Percentiles rank a stretch among this genome's conserved stretches.
Conservation (phyloP, 768 basidiomycete genomes). For the Mycena venus region DNA sequence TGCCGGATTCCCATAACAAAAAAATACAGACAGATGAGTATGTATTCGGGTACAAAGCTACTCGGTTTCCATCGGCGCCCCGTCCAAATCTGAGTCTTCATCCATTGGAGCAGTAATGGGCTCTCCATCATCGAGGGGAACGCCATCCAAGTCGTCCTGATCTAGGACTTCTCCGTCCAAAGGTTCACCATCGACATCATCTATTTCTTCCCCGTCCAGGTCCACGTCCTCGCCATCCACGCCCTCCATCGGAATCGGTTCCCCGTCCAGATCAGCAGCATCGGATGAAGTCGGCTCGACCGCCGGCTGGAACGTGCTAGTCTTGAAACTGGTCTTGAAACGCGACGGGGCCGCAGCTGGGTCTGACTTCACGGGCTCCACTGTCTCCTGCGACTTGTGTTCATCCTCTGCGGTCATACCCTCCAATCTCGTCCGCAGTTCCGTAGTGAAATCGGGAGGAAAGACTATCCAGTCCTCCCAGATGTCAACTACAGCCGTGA, state of each 20-base stretch:
- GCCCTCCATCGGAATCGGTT: conserved; percentile 57
- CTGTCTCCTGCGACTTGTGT: conserved; percentile 44
- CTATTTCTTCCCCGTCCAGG: conserved; percentile 55
- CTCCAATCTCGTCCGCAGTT: conserved; percentile 82
- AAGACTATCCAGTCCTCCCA: conserved; percentile 99
- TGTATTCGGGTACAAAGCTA: not conserved
- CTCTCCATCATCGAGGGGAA: conserved; percentile 55
- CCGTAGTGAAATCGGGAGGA: conserved; percentile 84
- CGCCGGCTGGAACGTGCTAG: conserved; percentile 83
- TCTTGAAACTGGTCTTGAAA: conserved; percentile 74
- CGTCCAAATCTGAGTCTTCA: conserved; percentile 58
- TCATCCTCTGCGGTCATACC: conserved; percentile 57
- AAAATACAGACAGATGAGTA: too few species aligned
- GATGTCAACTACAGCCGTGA: conserved; percentile 89
- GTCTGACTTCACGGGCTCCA: conserved; percentile 39
- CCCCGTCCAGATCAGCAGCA: conserved; percentile 62
- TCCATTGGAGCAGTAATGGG: conserved; percentile 60
- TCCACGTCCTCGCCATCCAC: conserved; percentile 56
- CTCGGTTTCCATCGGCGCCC: conserved; percentile 57
- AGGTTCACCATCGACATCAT: conserved; percentile 54
- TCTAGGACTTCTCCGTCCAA: conserved; percentile 41
- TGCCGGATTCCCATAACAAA: too few species aligned
- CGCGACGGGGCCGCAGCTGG: conserved; percentile 59
- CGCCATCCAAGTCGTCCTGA: conserved; percentile 58
- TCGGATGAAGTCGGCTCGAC: conserved; percentile 39